Percentiles rank a stretch among this genome's conserved stretches.
phyloP scores from a whole-genome alignment of 1,284 basidiomycete genomes.

The Pterulicium gracile region DNA sequence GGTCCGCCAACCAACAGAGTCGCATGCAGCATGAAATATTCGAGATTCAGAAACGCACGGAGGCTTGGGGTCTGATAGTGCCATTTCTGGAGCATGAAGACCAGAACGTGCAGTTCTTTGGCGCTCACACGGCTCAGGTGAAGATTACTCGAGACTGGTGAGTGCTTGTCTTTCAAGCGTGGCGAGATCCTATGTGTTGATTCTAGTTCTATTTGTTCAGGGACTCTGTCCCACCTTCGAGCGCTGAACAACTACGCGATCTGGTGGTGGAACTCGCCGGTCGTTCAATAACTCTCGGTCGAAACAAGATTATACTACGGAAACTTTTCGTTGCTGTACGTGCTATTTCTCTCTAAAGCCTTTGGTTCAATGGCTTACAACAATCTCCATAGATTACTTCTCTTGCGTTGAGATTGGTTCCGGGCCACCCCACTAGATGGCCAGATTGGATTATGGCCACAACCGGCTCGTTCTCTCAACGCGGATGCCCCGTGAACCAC shows the following conservation, averaged over 20 bases:
- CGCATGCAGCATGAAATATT: constrained; percentile 63
- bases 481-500: constrained; percentile 42
- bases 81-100: constrained; percentile 62
- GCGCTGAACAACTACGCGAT: constrained; percentile 42
- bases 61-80: constrained; percentile 71
- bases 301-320: constrained; percentile 62
- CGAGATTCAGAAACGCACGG: constrained; percentile 59
- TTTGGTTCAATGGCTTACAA: constrained; percentile 8
- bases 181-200: not conserved
- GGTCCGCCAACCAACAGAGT: constrained; percentile 47
- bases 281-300: constrained; percentile 40
- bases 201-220: constrained; percentile 22
- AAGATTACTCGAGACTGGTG: constrained; percentile 88
- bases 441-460: constrained; percentile 60
- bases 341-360: constrained; percentile 11
- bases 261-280: constrained; percentile 54
- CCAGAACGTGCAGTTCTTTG: constrained; percentile 82
- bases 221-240: constrained; percentile 49
- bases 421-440: constrained; percentile 47
- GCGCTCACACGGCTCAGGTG: constrained; percentile 83
- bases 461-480: constrained; percentile 44
- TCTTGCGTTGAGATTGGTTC: constrained; percentile 64
- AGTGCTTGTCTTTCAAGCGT: constrained; percentile 16
- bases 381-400: constrained; percentile 43
- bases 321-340: constrained; percentile 82